phyloP scores from a whole-genome alignment of 2,329 filamentous ascomycete genomes.

The Aspergillus sp. region DNA sequence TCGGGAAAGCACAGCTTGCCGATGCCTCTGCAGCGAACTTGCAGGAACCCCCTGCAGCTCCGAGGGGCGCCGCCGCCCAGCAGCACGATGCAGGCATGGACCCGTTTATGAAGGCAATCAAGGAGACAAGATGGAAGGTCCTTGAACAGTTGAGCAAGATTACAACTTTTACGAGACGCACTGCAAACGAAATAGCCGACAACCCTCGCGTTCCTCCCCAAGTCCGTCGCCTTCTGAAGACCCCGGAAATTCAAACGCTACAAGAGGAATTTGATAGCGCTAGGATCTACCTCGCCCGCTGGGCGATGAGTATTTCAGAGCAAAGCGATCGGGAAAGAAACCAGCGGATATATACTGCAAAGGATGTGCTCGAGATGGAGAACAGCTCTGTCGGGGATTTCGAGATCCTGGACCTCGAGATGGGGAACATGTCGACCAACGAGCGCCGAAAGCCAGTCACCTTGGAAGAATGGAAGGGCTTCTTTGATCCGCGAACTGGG shows the following conservation, averaged over 20 bases:
- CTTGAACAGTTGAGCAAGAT: slow-evolving; percentile 97
- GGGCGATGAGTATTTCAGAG: slow-evolving; percentile 98
- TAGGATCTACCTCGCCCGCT: slow-evolving; percentile 86
- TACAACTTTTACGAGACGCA: slow-evolving; percentile 89
- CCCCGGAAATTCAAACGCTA: slow-evolving; percentile 89
- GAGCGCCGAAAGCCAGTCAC: slow-evolving; percentile 77
- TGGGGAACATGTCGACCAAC: slow-evolving; percentile 69
- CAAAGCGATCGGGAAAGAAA: slow-evolving; percentile 87
- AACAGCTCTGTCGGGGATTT: slow-evolving; percentile 95
- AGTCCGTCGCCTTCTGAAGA: slow-evolving; percentile 77
- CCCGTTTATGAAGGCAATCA: slow-evolving; percentile 87
- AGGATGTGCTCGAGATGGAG: slow-evolving; percentile 89
- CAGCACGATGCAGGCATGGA: slow-evolving; percentile 77
- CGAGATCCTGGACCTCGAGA: slow-evolving; percentile 81
- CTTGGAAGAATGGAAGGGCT: slow-evolving; percentile 83
- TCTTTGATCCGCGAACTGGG: slow-evolving; percentile 76
- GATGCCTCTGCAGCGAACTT: slow-evolving; percentile 41
- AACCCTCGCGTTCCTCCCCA: slow-evolving; percentile 90
- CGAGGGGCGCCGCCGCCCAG: slow-evolving; percentile 20
- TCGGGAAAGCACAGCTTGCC: slow-evolving; percentile 55
- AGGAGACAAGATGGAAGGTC: slow-evolving; percentile 93
- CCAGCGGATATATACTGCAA: slow-evolving; percentile 88
- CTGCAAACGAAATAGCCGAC: slow-evolving; percentile 87
- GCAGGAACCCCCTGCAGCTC: slow-evolving; percentile 39
- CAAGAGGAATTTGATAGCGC: slow-evolving; percentile 98